phyloP scores from a whole-genome alignment of 1,284 basidiomycete genomes.

The Vanrija sp. region DNA sequence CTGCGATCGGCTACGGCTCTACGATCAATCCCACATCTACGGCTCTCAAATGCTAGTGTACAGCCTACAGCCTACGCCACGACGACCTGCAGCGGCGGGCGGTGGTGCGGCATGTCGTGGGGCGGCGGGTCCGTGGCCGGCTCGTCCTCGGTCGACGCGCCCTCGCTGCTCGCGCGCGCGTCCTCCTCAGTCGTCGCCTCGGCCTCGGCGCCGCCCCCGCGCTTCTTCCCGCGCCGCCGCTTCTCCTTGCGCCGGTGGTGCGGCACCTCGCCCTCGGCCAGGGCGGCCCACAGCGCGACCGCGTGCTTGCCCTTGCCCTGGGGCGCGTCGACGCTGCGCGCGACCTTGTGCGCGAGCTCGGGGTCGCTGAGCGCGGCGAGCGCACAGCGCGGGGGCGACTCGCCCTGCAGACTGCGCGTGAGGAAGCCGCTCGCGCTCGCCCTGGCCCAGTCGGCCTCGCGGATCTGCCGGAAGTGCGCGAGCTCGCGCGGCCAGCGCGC shows the following conservation, averaged over 20 bases:
- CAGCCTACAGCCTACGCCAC: too few relatives aligned
- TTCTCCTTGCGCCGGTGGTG: conserved; percentile 8
- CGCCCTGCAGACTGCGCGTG: conserved; percentile 34
- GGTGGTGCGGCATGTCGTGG: too few relatives aligned
- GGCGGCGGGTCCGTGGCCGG: too few relatives aligned
- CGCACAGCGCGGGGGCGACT: conserved; percentile 38
- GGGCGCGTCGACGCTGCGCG: conserved; percentile 42
- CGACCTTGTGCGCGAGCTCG: conserved; percentile 35
- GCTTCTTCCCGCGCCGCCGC: too few relatives aligned
- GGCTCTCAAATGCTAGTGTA: too few relatives aligned
- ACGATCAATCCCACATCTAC: too few relatives aligned
- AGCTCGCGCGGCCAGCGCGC: conserved; percentile 33
- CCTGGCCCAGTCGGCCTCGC: conserved; percentile 23
- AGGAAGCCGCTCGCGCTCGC: conserved; percentile 43
- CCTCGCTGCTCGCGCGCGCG: too few relatives aligned
- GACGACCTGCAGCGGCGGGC: too few relatives aligned
- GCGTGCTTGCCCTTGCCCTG: conserved; percentile 28
- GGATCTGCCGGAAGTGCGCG: conserved; percentile 33
- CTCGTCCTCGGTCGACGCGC: too few relatives aligned
- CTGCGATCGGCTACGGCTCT: too few relatives aligned
- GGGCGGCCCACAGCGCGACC: conserved; percentile 38
- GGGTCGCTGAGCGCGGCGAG: conserved; percentile 38
- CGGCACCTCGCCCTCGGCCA: conserved; percentile 21
- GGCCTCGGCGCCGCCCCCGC: too few relatives aligned
- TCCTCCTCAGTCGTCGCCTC: too few relatives aligned